Evolutionary conservation across 352 stramenopile genomes (phyloP), one percentile per base, ranked within the genome.

Genomic region (Pythium dissotocum): DNA sequence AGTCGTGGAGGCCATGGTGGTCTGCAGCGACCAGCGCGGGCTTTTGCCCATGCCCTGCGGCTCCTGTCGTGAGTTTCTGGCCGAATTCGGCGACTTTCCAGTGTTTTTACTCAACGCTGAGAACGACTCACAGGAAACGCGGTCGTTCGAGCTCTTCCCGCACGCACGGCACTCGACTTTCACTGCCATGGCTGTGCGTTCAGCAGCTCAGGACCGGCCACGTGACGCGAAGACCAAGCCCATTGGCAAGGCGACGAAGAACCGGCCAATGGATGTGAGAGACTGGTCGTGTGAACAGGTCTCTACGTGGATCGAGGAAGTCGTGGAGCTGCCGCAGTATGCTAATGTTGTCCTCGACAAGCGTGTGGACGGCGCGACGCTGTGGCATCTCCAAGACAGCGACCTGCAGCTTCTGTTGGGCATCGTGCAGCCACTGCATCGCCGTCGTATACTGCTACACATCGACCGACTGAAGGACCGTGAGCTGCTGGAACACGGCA

Each of bases 61-160:
- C 24, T 58, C 28, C 35, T 94, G 85, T 71, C 85, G 87, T 13
- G 80, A 94, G 62, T 80, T 91, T 21, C 65, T 93, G 56, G 83
- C 82, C 12, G 73, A 82, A 4, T 85, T 78, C 58, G 87, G 85
- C n/a, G 82, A 93, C 38, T 94, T 93, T 36, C 81, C 83, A 12
- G 64, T 94, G 13, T 90, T 88, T 60, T 63, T 94, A 13, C 70
- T 91, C 18, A 90, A 89, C 48, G 73, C 64, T 7, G 55, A 77
- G 18, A 72, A 78, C 4, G 70, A 85, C 14, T 81, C 65, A 5
- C 74, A 88, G 24, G 76, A 89, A 38, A 93, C 83, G 14, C 71
- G 67, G 30, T 89, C 84, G 30, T 88, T 78, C 28, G 66, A 61
- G 9, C 67, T 94, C 16, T 92, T 92, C 61, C 85, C 87, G 56